Conservation (phyloP, 192 early-diverging fungal genomes). For the Coemansia sp. region DNA sequence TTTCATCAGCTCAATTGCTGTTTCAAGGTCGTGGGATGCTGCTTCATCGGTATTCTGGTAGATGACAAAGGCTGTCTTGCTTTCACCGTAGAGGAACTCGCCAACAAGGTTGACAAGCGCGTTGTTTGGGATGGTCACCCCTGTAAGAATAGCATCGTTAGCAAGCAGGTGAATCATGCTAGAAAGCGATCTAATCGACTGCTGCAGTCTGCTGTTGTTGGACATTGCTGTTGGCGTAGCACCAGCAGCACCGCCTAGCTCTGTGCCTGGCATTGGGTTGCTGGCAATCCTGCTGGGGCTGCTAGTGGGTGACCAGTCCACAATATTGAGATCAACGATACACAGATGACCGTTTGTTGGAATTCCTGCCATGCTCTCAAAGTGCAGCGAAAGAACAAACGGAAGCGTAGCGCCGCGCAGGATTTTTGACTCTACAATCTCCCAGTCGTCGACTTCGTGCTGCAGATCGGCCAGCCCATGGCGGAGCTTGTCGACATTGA, state of each 20-base stretch:
- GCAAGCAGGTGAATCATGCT: constrained; percentile 40
- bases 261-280: neutral
- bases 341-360: constrained; percentile 52
- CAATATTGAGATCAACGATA: constrained; percentile 40
- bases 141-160: constrained; percentile 43
- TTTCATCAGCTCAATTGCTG: constrained; percentile 28
- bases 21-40: constrained; percentile 12
- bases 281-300: neutral
- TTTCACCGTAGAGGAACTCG: constrained; percentile 47
- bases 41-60: constrained; percentile 37
- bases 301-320: constrained; percentile 26
- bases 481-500: constrained; percentile 19
- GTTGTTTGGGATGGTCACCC: constrained; percentile 31
- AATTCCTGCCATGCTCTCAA: constrained; percentile 41
- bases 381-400: constrained; percentile 49
- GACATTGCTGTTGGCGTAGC: neutral
- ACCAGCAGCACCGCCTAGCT: neutral
- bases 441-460: constrained; percentile 56
- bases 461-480: constrained; percentile 45
- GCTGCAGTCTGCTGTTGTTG: constrained; percentile 23
- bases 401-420: constrained; percentile 46
- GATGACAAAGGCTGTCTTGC: constrained; percentile 52
- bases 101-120: constrained; percentile 31
- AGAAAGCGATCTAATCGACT: constrained; percentile 33
- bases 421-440: constrained; percentile 34